Evolutionary conservation across 768 basidiomycete species (phyloP).

Genomic region (Leccinum boreale): DNA sequence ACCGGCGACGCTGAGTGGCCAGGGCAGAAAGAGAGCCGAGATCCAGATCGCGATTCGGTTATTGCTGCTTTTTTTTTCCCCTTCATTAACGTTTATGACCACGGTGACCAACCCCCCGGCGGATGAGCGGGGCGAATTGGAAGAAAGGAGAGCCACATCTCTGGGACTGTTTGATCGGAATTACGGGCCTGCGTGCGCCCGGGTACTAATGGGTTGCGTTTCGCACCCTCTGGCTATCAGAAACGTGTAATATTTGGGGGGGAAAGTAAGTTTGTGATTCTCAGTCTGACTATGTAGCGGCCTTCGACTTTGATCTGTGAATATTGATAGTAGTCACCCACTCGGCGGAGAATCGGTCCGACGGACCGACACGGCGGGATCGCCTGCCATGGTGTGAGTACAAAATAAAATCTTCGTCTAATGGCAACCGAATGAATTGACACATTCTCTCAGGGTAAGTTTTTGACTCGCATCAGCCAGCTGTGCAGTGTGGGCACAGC

Average conservation of each 20-base stretch:
- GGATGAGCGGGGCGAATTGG: not conserved
- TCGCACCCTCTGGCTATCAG: not conserved
- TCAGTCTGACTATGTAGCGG: not conserved
- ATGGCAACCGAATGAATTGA: not conserved
- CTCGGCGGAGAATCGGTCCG: constrained; percentile 1
- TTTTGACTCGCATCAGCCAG: not conserved
- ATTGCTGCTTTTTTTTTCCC: not conserved
- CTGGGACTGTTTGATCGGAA: not conserved
- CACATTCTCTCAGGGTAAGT: not conserved
- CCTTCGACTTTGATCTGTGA: not conserved
- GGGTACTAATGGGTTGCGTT: not conserved
- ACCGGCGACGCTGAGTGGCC: not conserved
- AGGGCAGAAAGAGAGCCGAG: not conserved
- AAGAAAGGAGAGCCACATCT: not conserved
- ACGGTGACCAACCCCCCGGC: not conserved
- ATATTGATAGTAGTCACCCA: not conserved
- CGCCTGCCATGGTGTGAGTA: not conserved
- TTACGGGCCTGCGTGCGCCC: not conserved
- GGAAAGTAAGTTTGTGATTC: not conserved
- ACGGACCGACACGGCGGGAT: not conserved
- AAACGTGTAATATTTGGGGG: not conserved
- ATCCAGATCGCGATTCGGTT: constrained; percentile 5
- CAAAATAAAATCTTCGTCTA: not conserved
- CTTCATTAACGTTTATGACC: not conserved
- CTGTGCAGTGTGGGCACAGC: too few relatives aligned